A percentile compares a stretch with the other conserved stretches of the same genome.
These are phyloP conservation scores for Colletotrichum ledebouriae DNA, from an alignment of 2,329 filamentous ascomycete species.

Conservation along the genomic window DNA sequence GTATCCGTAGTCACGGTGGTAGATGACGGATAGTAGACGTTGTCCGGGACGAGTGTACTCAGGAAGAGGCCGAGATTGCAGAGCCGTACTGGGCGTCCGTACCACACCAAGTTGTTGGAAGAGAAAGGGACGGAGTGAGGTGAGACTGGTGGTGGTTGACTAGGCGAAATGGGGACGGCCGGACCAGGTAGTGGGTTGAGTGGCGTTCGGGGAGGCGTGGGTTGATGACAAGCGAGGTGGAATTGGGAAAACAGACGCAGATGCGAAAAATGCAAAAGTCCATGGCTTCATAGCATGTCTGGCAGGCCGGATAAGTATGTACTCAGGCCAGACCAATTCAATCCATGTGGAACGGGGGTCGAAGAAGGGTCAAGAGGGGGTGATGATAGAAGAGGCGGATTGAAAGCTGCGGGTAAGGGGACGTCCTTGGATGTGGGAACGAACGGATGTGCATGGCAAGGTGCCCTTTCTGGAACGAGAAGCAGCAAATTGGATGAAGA, in stretches of 20 bases:
- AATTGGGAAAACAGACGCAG: constrained; percentile 15
- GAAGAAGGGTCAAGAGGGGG: constrained; percentile 12
- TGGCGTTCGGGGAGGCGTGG: constrained; percentile 36
- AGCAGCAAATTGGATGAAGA: constrained; percentile 42
- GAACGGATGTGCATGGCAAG: constrained; percentile 39
- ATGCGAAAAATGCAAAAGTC: constrained; percentile 6
- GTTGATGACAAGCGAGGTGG: constrained; percentile 25
- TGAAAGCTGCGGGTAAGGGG: constrained; percentile 38
- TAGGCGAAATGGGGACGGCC: constrained; percentile 26
- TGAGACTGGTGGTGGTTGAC: constrained; percentile 13
- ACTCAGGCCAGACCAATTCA: constrained; percentile 9
- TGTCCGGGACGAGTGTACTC: neutral
- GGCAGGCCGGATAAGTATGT: neutral
- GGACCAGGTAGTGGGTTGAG: constrained; percentile 34
- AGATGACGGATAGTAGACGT: neutral
- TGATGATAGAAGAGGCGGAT: constrained; percentile 34
- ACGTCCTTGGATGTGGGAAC: constrained; percentile 33
- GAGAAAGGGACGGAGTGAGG: constrained; percentile 19
- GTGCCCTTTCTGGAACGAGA: constrained; percentile 39
- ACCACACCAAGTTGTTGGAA: constrained; percentile 26
- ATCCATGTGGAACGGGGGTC: constrained; percentile 25
- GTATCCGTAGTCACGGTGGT: constrained; percentile 5
- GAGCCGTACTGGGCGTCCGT: neutral
- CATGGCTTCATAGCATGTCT: constrained; percentile 18
- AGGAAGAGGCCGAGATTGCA: constrained; percentile 28